Percentiles rank a stretch among this genome's conserved stretches.
These are phyloP conservation scores for Cytospora mali DNA, from an alignment of 2,329 filamentous ascomycete genomes.

Conservation along the genomic window DNA sequence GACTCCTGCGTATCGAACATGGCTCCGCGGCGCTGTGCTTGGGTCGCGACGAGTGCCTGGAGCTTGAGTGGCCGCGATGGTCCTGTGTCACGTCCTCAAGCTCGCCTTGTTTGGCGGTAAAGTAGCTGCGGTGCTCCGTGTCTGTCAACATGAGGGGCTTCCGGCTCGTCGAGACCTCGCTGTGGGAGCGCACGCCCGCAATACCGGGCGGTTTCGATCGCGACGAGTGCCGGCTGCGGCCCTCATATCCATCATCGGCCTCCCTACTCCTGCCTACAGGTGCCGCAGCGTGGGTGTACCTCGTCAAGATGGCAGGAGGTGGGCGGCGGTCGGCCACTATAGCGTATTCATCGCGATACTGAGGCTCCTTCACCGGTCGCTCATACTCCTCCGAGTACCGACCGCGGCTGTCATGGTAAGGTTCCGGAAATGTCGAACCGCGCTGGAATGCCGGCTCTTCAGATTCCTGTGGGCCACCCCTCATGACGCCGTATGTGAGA, in stretches of 20 bases:
- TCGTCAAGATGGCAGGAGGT: conserved; percentile 33
- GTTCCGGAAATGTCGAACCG: conserved; percentile 50
- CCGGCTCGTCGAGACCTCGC: conserved; percentile 42
- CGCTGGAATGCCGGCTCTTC: conserved; percentile 46
- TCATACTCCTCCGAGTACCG: conserved; percentile 45
- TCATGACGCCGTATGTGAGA: conserved; percentile 72
- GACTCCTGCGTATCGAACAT: conserved; percentile 30
- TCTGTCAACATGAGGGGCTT: conserved; percentile 46
- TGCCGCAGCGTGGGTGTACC: conserved; percentile 39
- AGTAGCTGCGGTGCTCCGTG: conserved; percentile 45
- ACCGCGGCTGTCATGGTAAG: conserved; percentile 37
- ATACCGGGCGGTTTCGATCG: conserved; percentile 38
- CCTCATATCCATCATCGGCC: conserved; percentile 43
- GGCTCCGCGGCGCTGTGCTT: conserved; percentile 15
- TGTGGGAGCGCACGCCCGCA: conserved; percentile 43
- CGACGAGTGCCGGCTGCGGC: conserved; percentile 44
- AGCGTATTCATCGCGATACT: conserved; percentile 41
- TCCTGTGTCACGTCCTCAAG: conserved; percentile 13
- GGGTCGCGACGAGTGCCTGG: conserved; percentile 29
- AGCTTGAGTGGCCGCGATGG: conserved; percentile 31
- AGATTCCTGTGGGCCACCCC: conserved; percentile 52
- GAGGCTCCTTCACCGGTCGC: conserved; percentile 41
- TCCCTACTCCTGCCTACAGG: conserved; percentile 35
- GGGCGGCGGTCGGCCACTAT: conserved; percentile 38
- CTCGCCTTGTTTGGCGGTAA: conserved; percentile 39